phyloP scores from a whole-genome alignment of 2,329 filamentous ascomycete species.

The Fusarium sp. region DNA sequence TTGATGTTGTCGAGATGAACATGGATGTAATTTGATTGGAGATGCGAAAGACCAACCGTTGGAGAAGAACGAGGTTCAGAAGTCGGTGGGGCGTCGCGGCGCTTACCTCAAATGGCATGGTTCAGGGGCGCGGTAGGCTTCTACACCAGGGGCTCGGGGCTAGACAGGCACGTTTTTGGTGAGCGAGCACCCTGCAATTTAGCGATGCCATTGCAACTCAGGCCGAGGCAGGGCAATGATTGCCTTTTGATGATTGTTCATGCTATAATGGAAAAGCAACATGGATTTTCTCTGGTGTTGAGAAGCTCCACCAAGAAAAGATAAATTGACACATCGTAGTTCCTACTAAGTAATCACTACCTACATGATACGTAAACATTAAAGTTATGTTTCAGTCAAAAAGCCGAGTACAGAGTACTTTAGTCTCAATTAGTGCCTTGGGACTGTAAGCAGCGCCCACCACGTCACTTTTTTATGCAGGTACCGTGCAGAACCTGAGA shows the following conservation, averaged over 20 bases:
- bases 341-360: background rate
- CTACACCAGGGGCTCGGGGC: conserved; percentile 19
- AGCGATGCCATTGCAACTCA: conserved; percentile 5
- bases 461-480: conserved; percentile 44
- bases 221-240: background rate
- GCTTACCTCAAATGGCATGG: conserved; percentile 33
- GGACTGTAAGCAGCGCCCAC: conserved; percentile 21
- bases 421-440: background rate
- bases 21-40: conserved; percentile 32
- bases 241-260: conserved; percentile 18
- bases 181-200: conserved; percentile 37
- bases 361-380: conserved; percentile 1
- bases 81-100: conserved; percentile 32
- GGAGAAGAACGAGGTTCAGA: conserved; percentile 31
- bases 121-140: conserved; percentile 32
- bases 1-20: conserved; percentile 25
- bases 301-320: background rate
- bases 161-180: conserved; percentile 20
- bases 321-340: background rate
- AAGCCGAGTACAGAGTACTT: background rate
- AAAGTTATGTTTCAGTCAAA: conserved; percentile 17
- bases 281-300: conserved; percentile 8
- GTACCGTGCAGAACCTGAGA: conserved; percentile 49
- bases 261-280: conserved; percentile 5
- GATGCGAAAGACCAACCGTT: conserved; percentile 31